Evolutionary conservation across 345 rosid species (phyloP).

Genomic region (Eucalyptus sp.): DNA sequence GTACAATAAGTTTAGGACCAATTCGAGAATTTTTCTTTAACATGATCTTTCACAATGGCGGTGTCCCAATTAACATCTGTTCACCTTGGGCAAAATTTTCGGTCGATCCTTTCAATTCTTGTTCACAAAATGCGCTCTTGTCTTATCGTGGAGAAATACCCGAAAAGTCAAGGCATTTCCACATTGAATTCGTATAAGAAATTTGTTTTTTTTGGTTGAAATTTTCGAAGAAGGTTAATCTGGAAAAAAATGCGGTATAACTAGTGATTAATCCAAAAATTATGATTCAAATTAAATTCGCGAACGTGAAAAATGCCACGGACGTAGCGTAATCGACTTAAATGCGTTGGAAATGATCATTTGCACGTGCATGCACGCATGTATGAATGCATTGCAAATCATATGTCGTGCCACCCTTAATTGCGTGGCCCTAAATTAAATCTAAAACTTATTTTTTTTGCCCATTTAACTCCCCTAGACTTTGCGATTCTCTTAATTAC

Average conservation of each 20-base stretch:
- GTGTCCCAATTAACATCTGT: rapidly evolving
- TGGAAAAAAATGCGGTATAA: not conserved
- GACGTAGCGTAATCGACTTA: not conserved
- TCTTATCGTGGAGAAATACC: not conserved
- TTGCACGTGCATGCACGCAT: not conserved
- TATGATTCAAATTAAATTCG: not conserved
- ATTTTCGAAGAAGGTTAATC: not conserved
- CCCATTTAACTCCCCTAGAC: not conserved
- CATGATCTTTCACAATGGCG: not conserved
- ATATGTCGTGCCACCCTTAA: not conserved
- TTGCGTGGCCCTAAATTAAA: not conserved
- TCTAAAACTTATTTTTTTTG: not conserved
- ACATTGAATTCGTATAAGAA: rapidly evolving
- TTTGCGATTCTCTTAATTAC: not conserved
- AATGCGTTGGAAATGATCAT: not conserved
- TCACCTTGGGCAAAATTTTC: not conserved
- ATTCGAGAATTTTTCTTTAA: rapidly evolving
- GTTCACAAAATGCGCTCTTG: not conserved
- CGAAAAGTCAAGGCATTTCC: too few species aligned
- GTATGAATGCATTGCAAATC: not conserved
- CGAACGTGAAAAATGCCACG: not conserved
- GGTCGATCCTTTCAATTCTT: not conserved
- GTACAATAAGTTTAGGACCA: rapidly evolving
- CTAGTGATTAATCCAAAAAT: not conserved
- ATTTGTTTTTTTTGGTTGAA: not conserved